Conservation (phyloP, 2,329 filamentous ascomycete genomes). For the Pseudocercospora fuligena region DNA sequence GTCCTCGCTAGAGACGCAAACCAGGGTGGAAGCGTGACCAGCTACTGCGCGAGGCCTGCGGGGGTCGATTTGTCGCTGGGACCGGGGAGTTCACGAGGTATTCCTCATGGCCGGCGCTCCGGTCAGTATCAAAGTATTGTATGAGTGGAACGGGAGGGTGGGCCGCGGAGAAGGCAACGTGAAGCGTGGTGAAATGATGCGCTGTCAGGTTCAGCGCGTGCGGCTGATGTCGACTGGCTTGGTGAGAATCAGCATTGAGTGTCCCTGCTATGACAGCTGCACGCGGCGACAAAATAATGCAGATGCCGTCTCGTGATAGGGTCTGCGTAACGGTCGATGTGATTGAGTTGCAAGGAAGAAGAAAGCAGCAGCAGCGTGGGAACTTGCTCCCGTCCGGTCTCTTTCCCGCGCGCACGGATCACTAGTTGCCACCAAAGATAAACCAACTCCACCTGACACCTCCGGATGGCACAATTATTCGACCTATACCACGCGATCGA, state of each 20-base stretch:
- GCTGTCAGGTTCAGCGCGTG: conserved; percentile 5
- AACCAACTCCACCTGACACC: too few species aligned
- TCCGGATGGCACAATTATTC: neutral
- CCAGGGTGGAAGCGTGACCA: conserved; percentile 16
- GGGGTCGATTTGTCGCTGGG: neutral
- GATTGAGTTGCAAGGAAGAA: neutral
- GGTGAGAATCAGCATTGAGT: neutral
- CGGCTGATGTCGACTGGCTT: neutral
- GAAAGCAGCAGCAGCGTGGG: neutral
- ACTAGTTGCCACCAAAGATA: too few species aligned
- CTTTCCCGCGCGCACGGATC: neutral
- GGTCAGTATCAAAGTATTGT: neutral
- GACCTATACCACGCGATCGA: neutral
- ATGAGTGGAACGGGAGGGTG: neutral
- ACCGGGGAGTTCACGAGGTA: conserved; percentile 6
- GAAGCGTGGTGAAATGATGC: neutral
- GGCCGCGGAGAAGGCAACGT: neutral
- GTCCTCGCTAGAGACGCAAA: conserved; percentile 14
- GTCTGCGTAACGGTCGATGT: conserved; percentile 10
- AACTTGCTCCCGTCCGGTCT: too few species aligned
- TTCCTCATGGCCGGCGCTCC: neutral
- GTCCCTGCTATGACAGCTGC: conserved; percentile 17
- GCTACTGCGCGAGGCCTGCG: conserved; percentile 9
- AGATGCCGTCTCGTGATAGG: conserved; percentile 12
- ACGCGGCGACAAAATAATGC: neutral